Evolutionary conservation across 257 asterid genomes (phyloP).

Genomic region (Nyctanthes arbortristis): DNA sequence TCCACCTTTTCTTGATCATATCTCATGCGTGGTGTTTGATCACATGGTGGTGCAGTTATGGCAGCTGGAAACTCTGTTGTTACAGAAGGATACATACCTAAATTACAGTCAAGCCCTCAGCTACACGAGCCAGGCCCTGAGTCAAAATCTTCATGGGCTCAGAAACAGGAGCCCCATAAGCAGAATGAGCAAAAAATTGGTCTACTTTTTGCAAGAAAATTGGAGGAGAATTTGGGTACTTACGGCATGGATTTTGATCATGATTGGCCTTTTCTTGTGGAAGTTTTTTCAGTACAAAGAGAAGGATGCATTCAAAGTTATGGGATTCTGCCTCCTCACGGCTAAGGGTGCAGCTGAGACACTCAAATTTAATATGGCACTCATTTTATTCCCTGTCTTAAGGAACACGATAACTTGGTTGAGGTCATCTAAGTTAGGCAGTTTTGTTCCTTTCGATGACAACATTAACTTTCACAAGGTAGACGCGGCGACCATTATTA

Average conservation of each 20-base stretch:
- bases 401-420: slow-evolving; percentile 92
- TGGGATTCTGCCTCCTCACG: slow-evolving; percentile 91
- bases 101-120: slow-evolving; percentile 96
- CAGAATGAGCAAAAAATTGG: slow-evolving; percentile 50
- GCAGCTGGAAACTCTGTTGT: slow-evolving; percentile 97
- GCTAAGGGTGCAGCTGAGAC: slow-evolving; percentile 99
- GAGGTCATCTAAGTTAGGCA: slow-evolving; percentile 72
- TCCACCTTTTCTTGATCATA: slow-evolving; percentile 29
- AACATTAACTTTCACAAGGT: slow-evolving; percentile 98
- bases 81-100: slow-evolving; percentile 93
- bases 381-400: slow-evolving; percentile 85
- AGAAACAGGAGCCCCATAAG: slow-evolving; percentile 53
- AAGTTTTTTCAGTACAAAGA: slow-evolving; percentile 74
- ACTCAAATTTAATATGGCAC: slow-evolving; percentile 90
- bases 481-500: background rate
- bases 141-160: slow-evolving; percentile 90
- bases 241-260: slow-evolving; percentile 59
- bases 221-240: slow-evolving; percentile 94
- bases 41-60: slow-evolving; percentile 72
- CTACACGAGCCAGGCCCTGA: slow-evolving; percentile 95
- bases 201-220: slow-evolving; percentile 67
- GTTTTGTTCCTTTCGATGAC: slow-evolving; percentile 85
- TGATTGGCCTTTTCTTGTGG: slow-evolving; percentile 87
- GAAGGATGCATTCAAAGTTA: slow-evolving; percentile 63
- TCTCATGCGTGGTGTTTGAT: slow-evolving; percentile 38